Conservation (phyloP, 208 protist genomes). For the Acanthamoeba divionensis region DNA sequence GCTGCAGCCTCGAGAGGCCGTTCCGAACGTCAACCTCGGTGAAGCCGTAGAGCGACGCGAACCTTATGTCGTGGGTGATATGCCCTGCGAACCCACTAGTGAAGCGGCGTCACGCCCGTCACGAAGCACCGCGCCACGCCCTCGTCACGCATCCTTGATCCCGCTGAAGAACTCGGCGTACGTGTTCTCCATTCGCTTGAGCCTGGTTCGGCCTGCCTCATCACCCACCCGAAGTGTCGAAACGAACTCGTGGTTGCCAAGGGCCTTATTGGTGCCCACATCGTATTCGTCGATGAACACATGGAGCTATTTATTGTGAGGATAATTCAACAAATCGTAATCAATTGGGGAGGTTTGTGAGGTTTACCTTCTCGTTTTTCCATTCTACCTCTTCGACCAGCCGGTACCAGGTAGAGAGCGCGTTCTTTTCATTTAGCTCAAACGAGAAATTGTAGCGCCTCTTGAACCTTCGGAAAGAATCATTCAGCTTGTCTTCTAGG, state of each 20-base stretch:
- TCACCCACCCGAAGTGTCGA: neutral
- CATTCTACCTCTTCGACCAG: neutral
- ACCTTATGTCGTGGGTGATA: conserved; percentile 23
- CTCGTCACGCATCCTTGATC: neutral
- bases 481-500: neutral
- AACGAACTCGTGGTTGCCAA: neutral
- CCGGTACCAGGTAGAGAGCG: neutral
- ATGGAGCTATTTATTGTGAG: neutral
- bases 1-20: neutral
- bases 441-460: neutral
- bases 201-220: neutral
- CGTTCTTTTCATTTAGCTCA: neutral
- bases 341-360: neutral
- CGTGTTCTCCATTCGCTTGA: conserved; percentile 11
- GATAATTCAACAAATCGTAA: neutral
- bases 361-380: neutral
- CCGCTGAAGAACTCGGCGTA: conserved; percentile 39
- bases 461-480: neutral
- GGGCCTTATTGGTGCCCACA: neutral
- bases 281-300: conserved; percentile 34
- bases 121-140: neutral
- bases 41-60: conserved; percentile 37
- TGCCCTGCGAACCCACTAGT: neutral
- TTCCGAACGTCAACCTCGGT: conserved; percentile 10
- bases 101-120: neutral